Conservation (phyloP, 176 grass and related monocot genomes). For the Juncus effusus region DNA sequence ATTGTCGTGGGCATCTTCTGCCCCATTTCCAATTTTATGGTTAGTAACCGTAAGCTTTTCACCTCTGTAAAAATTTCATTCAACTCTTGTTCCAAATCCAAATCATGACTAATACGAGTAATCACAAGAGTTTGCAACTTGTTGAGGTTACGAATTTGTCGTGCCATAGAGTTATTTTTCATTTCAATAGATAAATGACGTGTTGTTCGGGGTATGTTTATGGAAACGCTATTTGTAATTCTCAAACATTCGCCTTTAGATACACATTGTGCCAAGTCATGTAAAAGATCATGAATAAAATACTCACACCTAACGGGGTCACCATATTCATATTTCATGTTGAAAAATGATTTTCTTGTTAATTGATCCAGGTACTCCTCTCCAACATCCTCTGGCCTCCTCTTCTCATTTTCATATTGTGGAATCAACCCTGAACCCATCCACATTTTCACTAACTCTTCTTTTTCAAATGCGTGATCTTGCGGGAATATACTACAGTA, state of each 20-base stretch:
- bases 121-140: conserved; percentile 16
- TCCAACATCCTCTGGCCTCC: conserved; percentile 17
- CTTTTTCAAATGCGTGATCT: conserved; percentile 34
- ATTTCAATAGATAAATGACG: conserved; percentile 16
- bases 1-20: neutral
- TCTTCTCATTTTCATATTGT: neutral
- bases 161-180: neutral
- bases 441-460: conserved; percentile 38
- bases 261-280: neutral
- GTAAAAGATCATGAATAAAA: conserved; percentile 16
- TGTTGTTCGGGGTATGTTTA: neutral
- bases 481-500: conserved; percentile 45
- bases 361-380: conserved; percentile 14
- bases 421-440: conserved; percentile 11
- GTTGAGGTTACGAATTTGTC: neutral
- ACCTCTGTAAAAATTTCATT: conserved; percentile 7
- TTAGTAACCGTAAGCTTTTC: conserved; percentile 14
- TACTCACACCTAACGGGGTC: conserved; percentile 26
- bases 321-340: neutral
- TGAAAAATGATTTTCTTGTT: conserved; percentile 20
- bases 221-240: neutral
- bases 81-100: neutral
- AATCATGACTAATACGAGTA: conserved; percentile 2
- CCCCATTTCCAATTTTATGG: neutral
- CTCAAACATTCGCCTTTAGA: conserved; percentile 28